Percentiles rank a stretch among this genome's conserved stretches.
These are phyloP conservation scores for Trichophyton benhamiae DNA, from an alignment of 2,329 filamentous ascomycete species.

Conservation along the genomic window DNA sequence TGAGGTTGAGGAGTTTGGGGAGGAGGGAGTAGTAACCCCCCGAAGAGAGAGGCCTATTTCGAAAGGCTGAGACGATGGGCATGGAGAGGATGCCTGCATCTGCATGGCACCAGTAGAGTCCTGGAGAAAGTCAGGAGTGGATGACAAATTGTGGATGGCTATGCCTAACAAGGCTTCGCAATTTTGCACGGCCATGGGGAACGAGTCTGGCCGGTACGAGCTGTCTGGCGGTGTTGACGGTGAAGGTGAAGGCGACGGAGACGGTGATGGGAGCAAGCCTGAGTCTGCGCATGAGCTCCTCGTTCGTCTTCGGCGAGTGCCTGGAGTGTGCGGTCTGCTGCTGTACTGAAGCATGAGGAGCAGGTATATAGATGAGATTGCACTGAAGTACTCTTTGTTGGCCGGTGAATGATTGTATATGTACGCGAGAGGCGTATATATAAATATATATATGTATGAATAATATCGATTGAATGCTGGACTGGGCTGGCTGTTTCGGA, in stretches of 20 bases:
- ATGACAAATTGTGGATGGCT: slow-evolving; percentile 5
- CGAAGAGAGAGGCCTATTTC: slow-evolving; percentile 2
- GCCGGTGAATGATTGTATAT: background rate
- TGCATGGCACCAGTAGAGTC: slow-evolving; percentile 1
- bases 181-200: slow-evolving; percentile 2
- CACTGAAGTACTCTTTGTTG: background rate
- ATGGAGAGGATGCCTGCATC: background rate
- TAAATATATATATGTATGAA: background rate
- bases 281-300: background rate
- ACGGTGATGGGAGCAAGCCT: background rate
- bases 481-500: background rate
- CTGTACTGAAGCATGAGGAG: background rate
- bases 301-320: background rate
- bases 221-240: background rate
- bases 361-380: background rate
- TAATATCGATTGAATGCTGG: background rate
- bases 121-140: background rate
- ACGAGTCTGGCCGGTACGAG: background rate
- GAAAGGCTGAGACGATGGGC: slow-evolving; percentile 4
- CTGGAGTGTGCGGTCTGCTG: background rate
- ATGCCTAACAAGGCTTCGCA: slow-evolving; percentile 5
- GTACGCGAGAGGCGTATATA: background rate
- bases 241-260: slow-evolving; percentile 1
- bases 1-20: background rate
- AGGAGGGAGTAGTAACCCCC: background rate